Base-by-base conservation (phyloP, 257 asterid genomes). In the Jasminum sambac region DNA sequence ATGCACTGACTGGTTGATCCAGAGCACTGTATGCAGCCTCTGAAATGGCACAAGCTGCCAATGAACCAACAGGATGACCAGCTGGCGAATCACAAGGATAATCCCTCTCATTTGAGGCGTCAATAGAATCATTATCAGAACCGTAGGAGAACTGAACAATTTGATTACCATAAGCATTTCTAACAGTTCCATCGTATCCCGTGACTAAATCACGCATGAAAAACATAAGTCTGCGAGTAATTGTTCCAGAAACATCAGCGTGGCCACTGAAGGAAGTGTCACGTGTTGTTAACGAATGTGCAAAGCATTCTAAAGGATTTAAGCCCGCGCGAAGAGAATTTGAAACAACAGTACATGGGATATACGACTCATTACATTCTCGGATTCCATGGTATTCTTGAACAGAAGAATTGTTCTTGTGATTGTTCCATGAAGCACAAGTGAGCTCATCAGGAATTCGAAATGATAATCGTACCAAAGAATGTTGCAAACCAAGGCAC, bases 21-120 rank as follows among this genome's bases (percentile, higher is more conserved):
- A 95, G 76, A 72, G 99, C 99, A 91, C 99, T 84, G 80, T 95
- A 95, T 48, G 96, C 90, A 72, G 91, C 93, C 85, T 95, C 99
- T 12, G 95, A 82, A 69, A 95, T 76, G 67, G 99, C 99, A 84
- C 96, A 88, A 52, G 96, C 99, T 62, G 99, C 98, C 84, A 89
- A 72, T 43, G 97, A 75, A 46, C 99, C 99, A 80, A 91, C 98
- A 48, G 99, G 95, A 78, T 83, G 94, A 48, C 96, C 98, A 71
- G 86, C 94, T 72, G 52, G 30, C 36, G 66, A 41, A 59, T 75
- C 74, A 71, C 44, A 43, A 23, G 46, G 64, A 50, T 13, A 23
- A 40, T 42, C 69, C 38, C 63, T 36, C 62, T 55, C 74, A 70
- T 23, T 61, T 16, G 70, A 44, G 64, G 41, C 25, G 8, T 64